Conservation (phyloP, 2,329 filamentous ascomycete genomes). For the Bipolaris bicolor region DNA sequence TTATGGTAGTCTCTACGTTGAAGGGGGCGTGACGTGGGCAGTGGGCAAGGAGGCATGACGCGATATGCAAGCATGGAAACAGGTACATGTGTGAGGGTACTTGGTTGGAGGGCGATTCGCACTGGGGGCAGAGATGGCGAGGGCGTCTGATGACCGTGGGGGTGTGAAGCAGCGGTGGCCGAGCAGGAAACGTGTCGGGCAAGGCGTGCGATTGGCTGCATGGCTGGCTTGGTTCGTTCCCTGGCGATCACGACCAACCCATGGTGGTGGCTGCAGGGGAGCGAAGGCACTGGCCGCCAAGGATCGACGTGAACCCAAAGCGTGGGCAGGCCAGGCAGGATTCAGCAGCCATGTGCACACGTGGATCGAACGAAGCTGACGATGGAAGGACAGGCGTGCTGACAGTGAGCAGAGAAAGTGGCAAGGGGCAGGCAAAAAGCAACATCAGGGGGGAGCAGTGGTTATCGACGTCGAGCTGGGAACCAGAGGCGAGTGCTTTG, state of each 20-base stretch:
- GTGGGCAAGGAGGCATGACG: background rate
- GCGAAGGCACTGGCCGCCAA: conserved; percentile 13
- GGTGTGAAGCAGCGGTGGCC: conserved; percentile 15
- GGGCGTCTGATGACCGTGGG: background rate
- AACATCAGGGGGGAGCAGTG: conserved; percentile 3
- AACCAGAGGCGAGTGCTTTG: conserved; percentile 13
- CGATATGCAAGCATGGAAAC: background rate
- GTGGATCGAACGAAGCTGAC: background rate
- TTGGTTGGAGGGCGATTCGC: background rate
- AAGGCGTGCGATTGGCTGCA: conserved; percentile 13
- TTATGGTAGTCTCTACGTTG: too few relatives aligned
- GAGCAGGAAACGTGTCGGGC: conserved; percentile 17
- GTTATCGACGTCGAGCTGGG: background rate
- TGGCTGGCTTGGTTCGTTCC: conserved; percentile 6
- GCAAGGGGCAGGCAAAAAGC: conserved; percentile 1
- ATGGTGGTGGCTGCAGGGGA: conserved; percentile 16
- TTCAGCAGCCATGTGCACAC: background rate
- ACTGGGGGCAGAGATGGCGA: background rate
- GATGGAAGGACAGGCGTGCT: background rate
- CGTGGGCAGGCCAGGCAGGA: background rate
- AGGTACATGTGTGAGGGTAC: too few relatives aligned
- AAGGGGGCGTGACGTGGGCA: background rate
- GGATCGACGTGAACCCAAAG: conserved; percentile 12
- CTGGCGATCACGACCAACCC: conserved; percentile 17
- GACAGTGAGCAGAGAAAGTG: background rate